A percentile compares a stretch with the other conserved stretches of the same genome.
phyloP scores from a whole-genome alignment of 805 yeast species.

The Candida succiphila region DNA sequence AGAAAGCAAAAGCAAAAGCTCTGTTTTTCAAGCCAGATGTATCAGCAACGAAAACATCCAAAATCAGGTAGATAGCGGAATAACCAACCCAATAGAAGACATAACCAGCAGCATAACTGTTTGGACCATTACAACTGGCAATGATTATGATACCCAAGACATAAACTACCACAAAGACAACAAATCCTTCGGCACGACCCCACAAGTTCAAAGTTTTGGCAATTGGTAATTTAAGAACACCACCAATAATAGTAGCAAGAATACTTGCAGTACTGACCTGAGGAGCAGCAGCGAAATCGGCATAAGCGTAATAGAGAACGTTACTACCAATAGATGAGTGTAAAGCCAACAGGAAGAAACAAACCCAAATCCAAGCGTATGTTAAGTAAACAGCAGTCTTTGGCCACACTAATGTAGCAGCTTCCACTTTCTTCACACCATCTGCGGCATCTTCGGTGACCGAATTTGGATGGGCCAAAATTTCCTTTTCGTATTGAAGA shows the following conservation, averaged over 20 bases:
- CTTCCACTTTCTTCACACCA: constrained; percentile 22
- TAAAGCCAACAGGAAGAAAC: constrained; percentile 23
- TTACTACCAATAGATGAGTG: constrained; percentile 16
- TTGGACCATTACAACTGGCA: constrained; percentile 18
- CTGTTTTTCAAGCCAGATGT: constrained; percentile 19
- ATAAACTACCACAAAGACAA: constrained; percentile 12
- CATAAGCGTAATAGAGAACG: constrained; percentile 14
- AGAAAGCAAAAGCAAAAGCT: constrained; percentile 21
- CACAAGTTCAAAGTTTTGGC: constrained; percentile 17
- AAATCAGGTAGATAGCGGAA: constrained; percentile 15
- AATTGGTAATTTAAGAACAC: constrained; percentile 21
- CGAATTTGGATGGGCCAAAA: constrained; percentile 4
- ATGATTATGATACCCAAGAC: constrained; percentile 17
- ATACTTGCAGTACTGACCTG: constrained; percentile 19
- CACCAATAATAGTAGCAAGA: constrained; percentile 22
- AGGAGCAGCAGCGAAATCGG: constrained; percentile 19
- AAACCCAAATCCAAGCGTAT: constrained; percentile 25
- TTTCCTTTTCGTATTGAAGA: neutral
- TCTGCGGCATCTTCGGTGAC: constrained; percentile 14
- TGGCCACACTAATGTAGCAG: constrained; percentile 22
- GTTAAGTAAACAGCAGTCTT: constrained; percentile 15
- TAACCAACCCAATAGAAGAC: constrained; percentile 22
- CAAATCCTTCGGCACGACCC: constrained; percentile 22
- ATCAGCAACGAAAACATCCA: constrained; percentile 21
- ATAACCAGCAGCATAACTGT: constrained; percentile 20